phyloP scores from a whole-genome alignment of 805 yeast species.

The Zygoascus ofunaensis region DNA sequence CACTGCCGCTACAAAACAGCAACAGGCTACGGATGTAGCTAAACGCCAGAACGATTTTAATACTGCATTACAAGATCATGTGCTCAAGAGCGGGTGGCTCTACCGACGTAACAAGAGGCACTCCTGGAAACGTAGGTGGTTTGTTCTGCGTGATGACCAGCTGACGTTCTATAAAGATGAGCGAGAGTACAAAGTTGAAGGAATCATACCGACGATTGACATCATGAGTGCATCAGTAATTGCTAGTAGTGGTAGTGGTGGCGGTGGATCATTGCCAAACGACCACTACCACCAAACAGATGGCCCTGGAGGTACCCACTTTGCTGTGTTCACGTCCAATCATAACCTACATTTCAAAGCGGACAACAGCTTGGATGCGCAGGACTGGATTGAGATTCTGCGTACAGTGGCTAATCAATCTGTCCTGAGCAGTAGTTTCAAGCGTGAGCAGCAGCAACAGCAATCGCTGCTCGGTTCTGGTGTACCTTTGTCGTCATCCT shows the following conservation, averaged over 20 bases:
- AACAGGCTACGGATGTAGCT: background rate
- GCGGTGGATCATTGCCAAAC: background rate
- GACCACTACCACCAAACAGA: constrained; percentile 2
- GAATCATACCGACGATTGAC: constrained; percentile 24
- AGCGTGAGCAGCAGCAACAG: too few relatives aligned
- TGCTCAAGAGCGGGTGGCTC: constrained; percentile 26
- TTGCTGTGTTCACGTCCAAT: constrained; percentile 27
- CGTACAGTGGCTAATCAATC: constrained; percentile 18
- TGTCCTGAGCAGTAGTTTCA: constrained; percentile 3
- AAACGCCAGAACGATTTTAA: background rate
- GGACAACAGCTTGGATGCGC: constrained; percentile 20
- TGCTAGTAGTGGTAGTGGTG: constrained; percentile 15
- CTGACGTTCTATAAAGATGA: constrained; percentile 29
- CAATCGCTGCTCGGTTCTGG: too few relatives aligned
- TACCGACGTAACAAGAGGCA: constrained; percentile 19
- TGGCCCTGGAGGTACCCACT: constrained; percentile 13
- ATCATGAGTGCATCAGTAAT: constrained; percentile 27
- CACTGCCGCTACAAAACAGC: background rate
- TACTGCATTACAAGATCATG: background rate
- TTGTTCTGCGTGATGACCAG: constrained; percentile 26
- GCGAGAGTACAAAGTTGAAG: constrained; percentile 27
- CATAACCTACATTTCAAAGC: constrained; percentile 25
- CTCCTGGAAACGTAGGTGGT: constrained; percentile 30
- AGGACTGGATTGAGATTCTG: constrained; percentile 25
- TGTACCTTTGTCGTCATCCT: too few relatives aligned